A percentile compares a stretch with the other conserved stretches of the same genome.
Conservation (phyloP, 2,329 filamentous ascomycete genomes). For the Tolypocladium amazonense region DNA sequence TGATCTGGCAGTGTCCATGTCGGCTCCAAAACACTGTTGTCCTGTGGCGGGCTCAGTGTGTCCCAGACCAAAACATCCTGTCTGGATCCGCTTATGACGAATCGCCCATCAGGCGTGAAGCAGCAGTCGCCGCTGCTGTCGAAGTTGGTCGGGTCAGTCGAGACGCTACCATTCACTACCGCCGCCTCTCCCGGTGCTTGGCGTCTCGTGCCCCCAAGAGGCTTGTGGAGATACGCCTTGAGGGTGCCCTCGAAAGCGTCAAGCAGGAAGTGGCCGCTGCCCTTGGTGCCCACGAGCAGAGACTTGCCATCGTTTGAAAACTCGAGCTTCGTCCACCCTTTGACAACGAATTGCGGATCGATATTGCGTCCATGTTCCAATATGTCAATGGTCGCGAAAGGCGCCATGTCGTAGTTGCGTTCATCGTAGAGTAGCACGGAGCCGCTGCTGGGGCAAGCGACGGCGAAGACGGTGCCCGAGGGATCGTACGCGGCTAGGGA, state of each 20-base stretch:
- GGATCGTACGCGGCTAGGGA: slow-evolving; percentile 86
- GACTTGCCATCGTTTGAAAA: slow-evolving; percentile 94
- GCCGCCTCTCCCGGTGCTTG: slow-evolving; percentile 41
- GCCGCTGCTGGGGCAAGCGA: slow-evolving; percentile 72
- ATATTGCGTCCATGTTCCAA: slow-evolving; percentile 39
- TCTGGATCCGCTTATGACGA: slow-evolving; percentile 69
- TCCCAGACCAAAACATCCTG: slow-evolving; percentile 83
- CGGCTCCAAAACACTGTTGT: slow-evolving; percentile 52
- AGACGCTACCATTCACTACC: slow-evolving; percentile 11
- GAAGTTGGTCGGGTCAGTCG: slow-evolving; percentile 26
- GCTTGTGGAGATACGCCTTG: slow-evolving; percentile 60
- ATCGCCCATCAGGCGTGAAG: slow-evolving; percentile 83
- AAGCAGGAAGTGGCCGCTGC: slow-evolving; percentile 79
- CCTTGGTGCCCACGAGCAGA: slow-evolving; percentile 74
- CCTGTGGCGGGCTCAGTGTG: slow-evolving; percentile 44
- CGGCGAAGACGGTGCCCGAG: slow-evolving; percentile 81
- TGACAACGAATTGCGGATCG: slow-evolving; percentile 46
- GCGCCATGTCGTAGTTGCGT: slow-evolving; percentile 85
- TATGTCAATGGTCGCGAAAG: slow-evolving; percentile 79
- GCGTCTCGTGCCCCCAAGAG: slow-evolving; percentile 40
- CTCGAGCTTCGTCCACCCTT: slow-evolving; percentile 81
- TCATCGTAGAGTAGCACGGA: slow-evolving; percentile 83
- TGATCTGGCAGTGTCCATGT: slow-evolving; percentile 54
- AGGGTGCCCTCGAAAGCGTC: slow-evolving; percentile 82
- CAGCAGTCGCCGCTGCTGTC: slow-evolving; percentile 70